Evolutionary conservation across 768 basidiomycete genomes (phyloP).

Genomic region (Psilocybe cyanescens): DNA sequence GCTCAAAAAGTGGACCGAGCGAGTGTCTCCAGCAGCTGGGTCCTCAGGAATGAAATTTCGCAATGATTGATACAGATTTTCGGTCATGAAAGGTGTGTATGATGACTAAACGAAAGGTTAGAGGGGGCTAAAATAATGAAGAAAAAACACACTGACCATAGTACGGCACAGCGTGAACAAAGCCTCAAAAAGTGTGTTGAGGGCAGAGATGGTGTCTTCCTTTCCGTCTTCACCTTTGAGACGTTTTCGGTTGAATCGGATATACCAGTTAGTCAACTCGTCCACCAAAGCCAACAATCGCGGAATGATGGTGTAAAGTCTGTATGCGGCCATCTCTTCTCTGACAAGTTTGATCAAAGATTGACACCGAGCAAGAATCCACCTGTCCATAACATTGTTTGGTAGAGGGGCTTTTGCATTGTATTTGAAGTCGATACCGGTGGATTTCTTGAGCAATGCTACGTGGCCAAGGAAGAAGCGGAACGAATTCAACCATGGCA

Average conservation of each 20-base stretch:
- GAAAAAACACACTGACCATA: slow-evolving; percentile 61
- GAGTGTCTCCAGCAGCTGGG: slow-evolving; percentile 70
- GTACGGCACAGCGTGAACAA: slow-evolving; percentile 93
- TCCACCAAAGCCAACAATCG: slow-evolving; percentile 89
- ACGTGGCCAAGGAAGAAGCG: slow-evolving; percentile 99
- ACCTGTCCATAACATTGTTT: slow-evolving; percentile 96
- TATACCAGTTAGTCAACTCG: slow-evolving; percentile 99
- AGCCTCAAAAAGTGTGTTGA: slow-evolving; percentile 96
- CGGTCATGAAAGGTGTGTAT: slow-evolving; percentile 97
- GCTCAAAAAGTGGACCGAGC: slow-evolving; percentile 93
- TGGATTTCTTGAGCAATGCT: slow-evolving; percentile 81
- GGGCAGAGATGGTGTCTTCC: slow-evolving; percentile 84
- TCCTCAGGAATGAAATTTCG: slow-evolving; percentile 84
- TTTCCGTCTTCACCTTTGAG: slow-evolving; percentile 94
- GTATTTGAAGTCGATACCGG: slow-evolving; percentile 80
- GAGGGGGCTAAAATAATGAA: slow-evolving; percentile 6
- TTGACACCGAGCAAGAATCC: slow-evolving; percentile 98
- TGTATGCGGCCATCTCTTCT: slow-evolving; percentile 96
- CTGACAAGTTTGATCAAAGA: slow-evolving; percentile 91
- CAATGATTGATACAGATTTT: slow-evolving; percentile 93
- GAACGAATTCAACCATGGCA: slow-evolving; percentile 99
- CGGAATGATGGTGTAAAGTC: slow-evolving; percentile 97
- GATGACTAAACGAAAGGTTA: slow-evolving; percentile 66
- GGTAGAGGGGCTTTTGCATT: slow-evolving; percentile 84
- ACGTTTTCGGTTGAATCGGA: slow-evolving; percentile 95